Conservation (phyloP, 2,329 filamentous ascomycete species). For the Alternaria viburni region DNA sequence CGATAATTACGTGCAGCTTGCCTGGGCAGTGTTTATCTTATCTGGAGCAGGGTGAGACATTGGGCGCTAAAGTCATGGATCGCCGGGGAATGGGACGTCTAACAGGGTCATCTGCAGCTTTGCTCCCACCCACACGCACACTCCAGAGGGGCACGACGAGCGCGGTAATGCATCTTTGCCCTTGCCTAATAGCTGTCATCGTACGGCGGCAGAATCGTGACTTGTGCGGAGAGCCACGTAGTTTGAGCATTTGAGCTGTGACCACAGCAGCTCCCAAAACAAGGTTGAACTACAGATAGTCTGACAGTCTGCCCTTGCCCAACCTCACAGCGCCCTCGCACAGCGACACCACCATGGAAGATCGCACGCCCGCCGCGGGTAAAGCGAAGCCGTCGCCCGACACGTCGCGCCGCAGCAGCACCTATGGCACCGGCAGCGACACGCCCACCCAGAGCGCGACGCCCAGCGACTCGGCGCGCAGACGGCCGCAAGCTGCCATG, state of each 20-base stretch:
- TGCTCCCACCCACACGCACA: conserved; percentile 17
- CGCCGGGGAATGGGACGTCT: conserved; percentile 6
- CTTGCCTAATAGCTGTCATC: conserved; percentile 1
- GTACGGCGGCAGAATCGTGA: conserved; percentile 20
- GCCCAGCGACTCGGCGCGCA: conserved; percentile 36
- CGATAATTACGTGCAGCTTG: background rate
- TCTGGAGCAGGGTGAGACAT: conserved; percentile 14
- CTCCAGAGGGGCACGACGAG: conserved; percentile 18
- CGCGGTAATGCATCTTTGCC: conserved; percentile 12
- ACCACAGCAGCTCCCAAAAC: conserved; percentile 9
- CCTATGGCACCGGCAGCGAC: conserved; percentile 29
- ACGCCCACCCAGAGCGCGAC: conserved; percentile 27
- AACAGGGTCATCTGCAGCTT: conserved; percentile 31
- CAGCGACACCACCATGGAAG: conserved; percentile 35
- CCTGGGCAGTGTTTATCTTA: background rate
- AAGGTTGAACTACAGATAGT: conserved; percentile 7
- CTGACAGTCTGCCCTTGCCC: conserved; percentile 10
- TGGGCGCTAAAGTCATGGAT: conserved; percentile 15
- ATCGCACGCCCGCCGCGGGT: conserved; percentile 32
- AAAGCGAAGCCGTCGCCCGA: conserved; percentile 30
- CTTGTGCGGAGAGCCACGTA: conserved; percentile 21
- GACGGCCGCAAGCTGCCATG: conserved; percentile 34
- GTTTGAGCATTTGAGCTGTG: conserved; percentile 11
- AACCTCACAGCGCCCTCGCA: conserved; percentile 13
- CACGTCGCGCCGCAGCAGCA: conserved; percentile 35